phyloP scores from a whole-genome alignment of 345 rosid genomes.

The Camelina hispida region DNA sequence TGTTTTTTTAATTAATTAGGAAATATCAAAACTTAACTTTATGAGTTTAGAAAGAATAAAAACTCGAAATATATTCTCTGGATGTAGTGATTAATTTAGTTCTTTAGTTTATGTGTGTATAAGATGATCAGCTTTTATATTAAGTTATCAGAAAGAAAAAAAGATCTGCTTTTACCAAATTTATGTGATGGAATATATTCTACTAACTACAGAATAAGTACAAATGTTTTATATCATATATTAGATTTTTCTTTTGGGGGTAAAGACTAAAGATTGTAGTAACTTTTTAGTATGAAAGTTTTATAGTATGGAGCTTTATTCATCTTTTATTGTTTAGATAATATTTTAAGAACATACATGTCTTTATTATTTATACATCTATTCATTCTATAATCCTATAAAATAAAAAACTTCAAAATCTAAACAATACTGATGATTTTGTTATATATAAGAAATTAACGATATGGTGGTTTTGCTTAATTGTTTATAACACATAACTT shows the following conservation, averaged over 20 bases:
- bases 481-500: background rate
- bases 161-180: conserved; percentile 34
- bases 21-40: background rate
- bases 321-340: conserved; percentile 15
- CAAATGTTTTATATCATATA: conserved; percentile 1
- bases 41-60: conserved; percentile 12
- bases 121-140: conserved; percentile 31
- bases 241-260: background rate
- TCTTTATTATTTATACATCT: background rate
- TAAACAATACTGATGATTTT: background rate
- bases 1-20: conserved; percentile 15
- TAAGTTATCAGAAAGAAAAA: too few relatives aligned
- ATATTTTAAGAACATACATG: background rate
- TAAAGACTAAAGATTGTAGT: conserved; percentile 6
- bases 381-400: background rate
- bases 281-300: conserved; percentile 17
- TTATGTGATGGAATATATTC: conserved; percentile 42
- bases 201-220: conserved; percentile 25
- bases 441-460: background rate
- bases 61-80: background rate
- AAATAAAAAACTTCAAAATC: background rate
- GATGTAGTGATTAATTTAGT: conserved; percentile 12
- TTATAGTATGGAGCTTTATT: conserved; percentile 28
- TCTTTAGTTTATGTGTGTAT: conserved; percentile 19
- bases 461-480: background rate